Conservation (phyloP, 2,329 filamentous ascomycete genomes). For the Alternaria gansuensis region DNA sequence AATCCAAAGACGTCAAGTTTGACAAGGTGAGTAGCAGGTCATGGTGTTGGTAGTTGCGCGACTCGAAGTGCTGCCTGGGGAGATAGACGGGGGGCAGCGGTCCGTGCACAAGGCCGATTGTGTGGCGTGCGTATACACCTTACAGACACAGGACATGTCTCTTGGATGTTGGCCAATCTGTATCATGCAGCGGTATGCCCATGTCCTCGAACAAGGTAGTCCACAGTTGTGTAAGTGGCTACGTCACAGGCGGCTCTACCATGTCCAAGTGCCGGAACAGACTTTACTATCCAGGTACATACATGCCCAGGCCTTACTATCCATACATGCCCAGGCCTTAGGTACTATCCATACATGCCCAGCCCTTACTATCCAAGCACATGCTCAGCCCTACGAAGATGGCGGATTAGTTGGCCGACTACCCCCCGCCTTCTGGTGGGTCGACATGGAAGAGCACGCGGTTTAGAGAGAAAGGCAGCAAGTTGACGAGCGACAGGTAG, state of each 20-base stretch:
- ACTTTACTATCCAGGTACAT: too few species aligned
- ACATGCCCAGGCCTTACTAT: too few species aligned
- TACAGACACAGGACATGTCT: too few species aligned
- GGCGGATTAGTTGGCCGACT: too few species aligned
- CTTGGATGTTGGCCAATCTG: not conserved
- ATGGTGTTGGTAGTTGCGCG: not conserved
- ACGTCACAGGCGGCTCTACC: conserved; percentile 2
- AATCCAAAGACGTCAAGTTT: not conserved
- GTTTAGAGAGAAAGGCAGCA: not conserved
- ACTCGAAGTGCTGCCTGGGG: conserved; percentile 6
- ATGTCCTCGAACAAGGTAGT: not conserved
- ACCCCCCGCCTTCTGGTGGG: too few species aligned
- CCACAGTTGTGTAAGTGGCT: not conserved
- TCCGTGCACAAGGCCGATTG: conserved; percentile 6
- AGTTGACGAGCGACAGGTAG: not conserved
- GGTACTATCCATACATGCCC: too few species aligned
- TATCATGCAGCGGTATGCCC: not conserved
- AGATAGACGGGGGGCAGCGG: conserved; percentile 2
- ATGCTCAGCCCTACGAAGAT: too few species aligned
- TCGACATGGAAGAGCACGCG: not conserved
- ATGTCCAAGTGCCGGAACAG: not conserved
- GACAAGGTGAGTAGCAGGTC: not conserved
- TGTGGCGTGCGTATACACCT: not conserved
- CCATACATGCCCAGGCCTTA: too few species aligned
- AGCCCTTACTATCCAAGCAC: too few species aligned